Conservation (phyloP, 805 yeast genomes). For the Debaryomyces castellii region DNA sequence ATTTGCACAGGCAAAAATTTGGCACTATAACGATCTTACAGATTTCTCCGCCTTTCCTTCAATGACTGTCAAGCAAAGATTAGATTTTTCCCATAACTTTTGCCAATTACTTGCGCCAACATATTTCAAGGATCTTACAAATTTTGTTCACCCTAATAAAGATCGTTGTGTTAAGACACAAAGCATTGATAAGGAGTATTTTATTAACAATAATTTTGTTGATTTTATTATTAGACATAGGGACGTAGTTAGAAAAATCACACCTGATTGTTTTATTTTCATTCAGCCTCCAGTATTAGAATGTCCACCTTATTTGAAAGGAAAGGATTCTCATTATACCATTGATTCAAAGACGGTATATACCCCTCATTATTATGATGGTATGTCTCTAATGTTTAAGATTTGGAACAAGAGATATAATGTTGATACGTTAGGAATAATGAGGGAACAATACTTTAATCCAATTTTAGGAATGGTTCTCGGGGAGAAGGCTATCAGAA, state of each 20-base stretch:
- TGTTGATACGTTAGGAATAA: conserved; percentile 85
- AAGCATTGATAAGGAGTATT: conserved; percentile 48
- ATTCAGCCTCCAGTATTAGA: conserved; percentile 83
- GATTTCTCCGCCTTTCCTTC: conserved; percentile 19
- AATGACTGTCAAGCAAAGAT: conserved; percentile 29
- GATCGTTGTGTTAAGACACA: conserved; percentile 9
- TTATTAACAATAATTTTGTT: conserved; percentile 64
- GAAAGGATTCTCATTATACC: conserved; percentile 40
- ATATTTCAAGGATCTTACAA: conserved; percentile 29
- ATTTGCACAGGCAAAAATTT: conserved; percentile 78
- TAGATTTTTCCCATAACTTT: conserved; percentile 11
- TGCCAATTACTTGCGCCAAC: conserved; percentile 31
- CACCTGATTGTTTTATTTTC: conserved; percentile 53
- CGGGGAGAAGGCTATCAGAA: conserved; percentile 79
- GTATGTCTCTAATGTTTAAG: conserved; percentile 88
- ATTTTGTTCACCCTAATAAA: conserved; percentile 22
- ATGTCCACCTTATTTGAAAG: conserved; percentile 65
- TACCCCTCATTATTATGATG: conserved; percentile 93
- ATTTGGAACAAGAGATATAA: conserved; percentile 82
- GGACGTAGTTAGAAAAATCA: conserved; percentile 42
- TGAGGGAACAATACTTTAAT: conserved; percentile 71
- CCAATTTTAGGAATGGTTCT: conserved; percentile 76
- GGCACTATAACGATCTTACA: conserved; percentile 47
- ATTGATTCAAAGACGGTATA: conserved; percentile 66
- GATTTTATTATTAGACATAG: conserved; percentile 57